Evolutionary conservation across 306 rosid genomes (phyloP), one percentile per base, ranked within the genome.

Genomic region (Cicer bijugum): DNA sequence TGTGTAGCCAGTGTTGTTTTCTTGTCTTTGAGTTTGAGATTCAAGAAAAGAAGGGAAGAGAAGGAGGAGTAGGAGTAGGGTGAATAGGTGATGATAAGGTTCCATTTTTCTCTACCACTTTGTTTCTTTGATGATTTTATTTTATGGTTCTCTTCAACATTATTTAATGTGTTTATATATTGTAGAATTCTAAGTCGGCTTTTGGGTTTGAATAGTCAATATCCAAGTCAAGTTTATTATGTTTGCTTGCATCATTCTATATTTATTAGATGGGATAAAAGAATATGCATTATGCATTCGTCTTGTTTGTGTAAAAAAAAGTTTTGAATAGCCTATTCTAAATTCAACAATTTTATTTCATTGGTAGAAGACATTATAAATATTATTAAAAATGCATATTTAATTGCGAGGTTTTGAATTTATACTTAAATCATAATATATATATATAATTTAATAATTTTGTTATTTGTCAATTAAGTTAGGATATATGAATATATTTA

Each of bases 1-100:
- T 19, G 60, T 16, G 82, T 72, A 85, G 71, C 97, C 97, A 6
- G 86, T 78, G 80, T 77, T 82, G 80, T 73, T 81, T 65, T 75
- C 1, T 11, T 1, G 65, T 5, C 78, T 38, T 4, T 2, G 14
- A 2, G 95, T 59, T 59, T 85, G 93, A 8, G 87, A 89, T 12
- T 69, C 5, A 4, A 33, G 61, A 9, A 68, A 5, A 0, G 60
- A 46, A 52, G 23, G 15, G 40, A 17, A 12, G 71, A 33, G 5
- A 12, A 78, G 12, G 76, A 81, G 19, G 50, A 84, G 9, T 67
- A 82, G 7, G 20, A 79, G n/a, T 48, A 76, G 40, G 45, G 42
- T 12, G 12, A 15, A 16, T 19, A 23, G 12, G 17, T 67, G 43
- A 19, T 10, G 12, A 8, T 39, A 6, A 28, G 20, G 35, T 69